Base-by-base conservation (phyloP, 108 stramenopile species). In the Tribonema minus region DNA sequence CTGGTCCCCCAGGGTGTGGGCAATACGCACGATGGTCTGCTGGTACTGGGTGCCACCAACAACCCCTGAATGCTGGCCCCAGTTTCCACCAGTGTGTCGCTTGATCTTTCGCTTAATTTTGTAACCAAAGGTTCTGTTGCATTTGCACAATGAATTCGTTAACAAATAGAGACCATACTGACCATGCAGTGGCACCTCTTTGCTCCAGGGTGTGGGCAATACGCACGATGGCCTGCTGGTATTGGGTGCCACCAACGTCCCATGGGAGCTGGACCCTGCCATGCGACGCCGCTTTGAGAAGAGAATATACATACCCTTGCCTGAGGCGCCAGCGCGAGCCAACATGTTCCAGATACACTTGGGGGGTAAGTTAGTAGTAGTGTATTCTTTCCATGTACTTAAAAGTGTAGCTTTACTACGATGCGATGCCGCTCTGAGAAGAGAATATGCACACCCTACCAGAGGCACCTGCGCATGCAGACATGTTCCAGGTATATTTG, bases 251-350 rank as follows among this genome's bases (percentile, higher is more conserved):
- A 97, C 98, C 5, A 99, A 99, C 87, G 92, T 95, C 34, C 98
- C 98, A 1, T 98, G 96, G 98, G 95, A 95, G 60, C 76, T 98
- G 36, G 98, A 99, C 90, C 91, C 96, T n/a, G 98, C 98, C 26
- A 99, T 99, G 86, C 91, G 96, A 23, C 92, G 96, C 33, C 92
- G 98, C 29, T 99, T 99, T 83, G 96, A 99, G 87, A 98, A 98
- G 76, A 90, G 98, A 32, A 92, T 99, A 30, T 99, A 98, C 85
- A 99, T 99, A 72, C 95, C 98, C 25, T 86, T 99, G 27, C 98
- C 98, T 3, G 95, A 94, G 64, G 79, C 86, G 5, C 84, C 87
- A 30, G 94, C 96, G 29, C 77, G 98, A 25, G 36, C 93, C 29
- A 84, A 75, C 82, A 97, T 98, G 94, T 90, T 98, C 34, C 89